Percentiles rank a stretch among this genome's conserved stretches.
Evolutionary conservation across 805 yeast genomes (phyloP).

Genomic region (Debaryomyces hansenii): DNA sequence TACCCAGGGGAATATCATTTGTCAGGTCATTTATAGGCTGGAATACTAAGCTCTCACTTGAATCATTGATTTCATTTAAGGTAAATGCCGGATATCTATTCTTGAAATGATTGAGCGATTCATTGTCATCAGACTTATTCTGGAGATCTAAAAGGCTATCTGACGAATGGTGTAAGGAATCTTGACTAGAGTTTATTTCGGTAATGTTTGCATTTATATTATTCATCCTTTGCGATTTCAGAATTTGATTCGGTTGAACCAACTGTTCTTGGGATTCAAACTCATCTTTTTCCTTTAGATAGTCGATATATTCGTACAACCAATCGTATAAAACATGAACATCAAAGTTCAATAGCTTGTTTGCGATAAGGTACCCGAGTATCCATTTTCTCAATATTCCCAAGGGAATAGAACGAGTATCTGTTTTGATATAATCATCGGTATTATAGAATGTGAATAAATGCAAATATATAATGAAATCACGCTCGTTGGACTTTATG

Average conservation of each 20-base stretch:
- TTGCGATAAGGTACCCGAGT: conserved; percentile 27
- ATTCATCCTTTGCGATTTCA: conserved; percentile 5
- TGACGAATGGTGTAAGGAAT: not conserved
- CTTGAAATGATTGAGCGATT: conserved; percentile 3
- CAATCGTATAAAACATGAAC: conserved; percentile 36
- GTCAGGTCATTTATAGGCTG: not conserved
- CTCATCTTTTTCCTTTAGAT: conserved; percentile 29
- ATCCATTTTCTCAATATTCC: conserved; percentile 20
- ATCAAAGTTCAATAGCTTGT: conserved; percentile 31
- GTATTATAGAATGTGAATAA: conserved; percentile 40
- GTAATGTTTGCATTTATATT: conserved; percentile 4
- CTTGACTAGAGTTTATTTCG: conserved; percentile 1
- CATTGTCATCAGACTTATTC: conserved; percentile 1
- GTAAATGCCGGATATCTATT: conserved; percentile 7
- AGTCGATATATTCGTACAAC: conserved; percentile 40
- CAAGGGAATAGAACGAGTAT: conserved; percentile 20
- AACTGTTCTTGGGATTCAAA: not conserved
- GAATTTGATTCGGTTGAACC: not conserved
- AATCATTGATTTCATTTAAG: not conserved
- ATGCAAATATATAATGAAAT: conserved; percentile 42
- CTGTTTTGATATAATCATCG: conserved; percentile 22
- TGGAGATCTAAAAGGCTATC: not conserved
- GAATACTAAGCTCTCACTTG: not conserved
- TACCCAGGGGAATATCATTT: too few species aligned
- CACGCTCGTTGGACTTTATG: conserved; percentile 34